Base-by-base conservation (phyloP, 2,329 filamentous ascomycete genomes). In the Aureobasidium leucospermi region DNA sequence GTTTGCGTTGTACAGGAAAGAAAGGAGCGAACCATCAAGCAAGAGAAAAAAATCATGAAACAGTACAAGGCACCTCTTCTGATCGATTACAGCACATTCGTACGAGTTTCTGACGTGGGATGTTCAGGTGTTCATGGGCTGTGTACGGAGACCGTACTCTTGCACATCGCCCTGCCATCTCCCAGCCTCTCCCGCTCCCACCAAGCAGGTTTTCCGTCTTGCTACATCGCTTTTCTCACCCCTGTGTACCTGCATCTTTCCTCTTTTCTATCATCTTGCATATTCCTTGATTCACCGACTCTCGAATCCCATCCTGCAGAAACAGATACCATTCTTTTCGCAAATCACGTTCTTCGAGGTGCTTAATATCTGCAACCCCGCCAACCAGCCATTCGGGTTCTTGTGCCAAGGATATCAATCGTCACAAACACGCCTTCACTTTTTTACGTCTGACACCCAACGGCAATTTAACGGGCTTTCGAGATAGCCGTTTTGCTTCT, bases 331-430 rank as follows among this genome's bases (percentile, higher is more conserved):
- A 23, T 23, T 23, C 23, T 23, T 23, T 23, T 23, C 23, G 23
- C 23, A 23, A 47, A 5, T 9, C 6, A 16, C 15, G 29, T 32
- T 13, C 9, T 47, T 32, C 28, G 6, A 32, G 16, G 23, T 46
- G 23, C 32, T 49, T 16, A 51, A 23, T 23, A 23, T 10, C n/a
- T 52, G 34, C 51, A 32, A 53, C 51, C 51, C 51, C 51, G 51
- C 51, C 49, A 53, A 39, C 48, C 48, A 52, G 48, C 51, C 51
- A 43, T 19, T 42, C 15, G 16, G 13, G 7, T 32, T 23, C 4
- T 8, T 13, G 9, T 56, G 52, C 52, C 52, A 56, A 56, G 52
- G 29, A 56, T 56, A 56, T 31, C 52, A 45, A 42, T 53, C 49
- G 49, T 52, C 36, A 43, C 38, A 42, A 45, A 55, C 51, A 34